These are phyloP conservation scores for Paramyrothecium sp. DNA, from an alignment of 2,329 filamentous ascomycete genomes.

Conservation along the genomic window DNA sequence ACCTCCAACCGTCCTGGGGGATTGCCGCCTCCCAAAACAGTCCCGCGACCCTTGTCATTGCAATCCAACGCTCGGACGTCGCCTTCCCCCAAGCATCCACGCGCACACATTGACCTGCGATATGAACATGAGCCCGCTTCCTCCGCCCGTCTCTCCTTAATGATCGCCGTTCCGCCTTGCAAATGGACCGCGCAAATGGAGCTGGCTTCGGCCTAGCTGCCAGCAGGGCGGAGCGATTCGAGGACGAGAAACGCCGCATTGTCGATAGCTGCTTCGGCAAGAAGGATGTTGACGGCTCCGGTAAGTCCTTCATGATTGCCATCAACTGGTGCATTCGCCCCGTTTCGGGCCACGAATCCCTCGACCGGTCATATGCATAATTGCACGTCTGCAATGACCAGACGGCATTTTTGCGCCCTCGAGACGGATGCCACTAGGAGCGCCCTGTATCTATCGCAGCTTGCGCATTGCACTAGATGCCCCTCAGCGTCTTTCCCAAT, in stretches of 20 bases:
- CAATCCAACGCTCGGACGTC: background rate
- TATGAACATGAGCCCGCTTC: conserved; percentile 26
- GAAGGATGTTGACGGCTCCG: conserved; percentile 79
- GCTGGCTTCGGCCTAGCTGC: conserved; percentile 30
- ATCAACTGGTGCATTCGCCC: too few species aligned
- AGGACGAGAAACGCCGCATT: conserved; percentile 94
- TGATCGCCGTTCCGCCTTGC: conserved; percentile 15
- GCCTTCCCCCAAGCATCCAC: conserved; percentile 2
- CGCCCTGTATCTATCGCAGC: too few species aligned
- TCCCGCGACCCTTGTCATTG: too few species aligned
- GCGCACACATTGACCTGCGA: conserved; percentile 3
- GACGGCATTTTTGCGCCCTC: too few species aligned
- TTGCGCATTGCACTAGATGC: background rate
- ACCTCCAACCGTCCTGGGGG: background rate
- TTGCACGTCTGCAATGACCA: background rate
- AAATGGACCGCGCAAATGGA: conserved; percentile 40
- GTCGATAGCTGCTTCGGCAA: conserved; percentile 93
- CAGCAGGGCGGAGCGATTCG: conserved; percentile 75
- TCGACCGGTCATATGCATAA: background rate
- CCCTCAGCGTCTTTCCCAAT: background rate
- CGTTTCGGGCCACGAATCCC: too few species aligned
- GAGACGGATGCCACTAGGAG: too few species aligned
- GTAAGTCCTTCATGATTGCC: conserved; percentile 50
- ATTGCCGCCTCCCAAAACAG: background rate
- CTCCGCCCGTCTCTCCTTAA: conserved; percentile 18